Percentiles rank a stretch among this genome's conserved stretches.
These are phyloP conservation scores for Ambrosia artemisiifolia DNA, from an alignment of 129 eudicot species.

Conservation along the genomic window DNA sequence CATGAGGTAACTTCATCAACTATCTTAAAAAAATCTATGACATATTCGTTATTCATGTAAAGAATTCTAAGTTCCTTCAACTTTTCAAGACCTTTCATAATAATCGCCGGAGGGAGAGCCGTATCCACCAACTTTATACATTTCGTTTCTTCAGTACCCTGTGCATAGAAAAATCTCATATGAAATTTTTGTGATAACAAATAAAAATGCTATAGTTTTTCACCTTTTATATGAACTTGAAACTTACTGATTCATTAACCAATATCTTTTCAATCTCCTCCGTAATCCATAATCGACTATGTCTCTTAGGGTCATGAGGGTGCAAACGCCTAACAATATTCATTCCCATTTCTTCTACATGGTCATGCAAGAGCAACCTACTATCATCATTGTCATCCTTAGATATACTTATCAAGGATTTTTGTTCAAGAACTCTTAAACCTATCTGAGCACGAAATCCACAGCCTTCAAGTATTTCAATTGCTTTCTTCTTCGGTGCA, in stretches of 20 bases:
- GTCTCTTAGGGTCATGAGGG: neutral
- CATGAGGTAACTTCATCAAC: neutral
- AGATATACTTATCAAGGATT: conserved; percentile 6
- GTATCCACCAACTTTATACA: neutral
- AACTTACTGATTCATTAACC: neutral
- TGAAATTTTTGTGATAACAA: neutral
- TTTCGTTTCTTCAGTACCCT: conserved; percentile 15
- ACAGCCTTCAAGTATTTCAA: neutral
- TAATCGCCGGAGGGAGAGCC: neutral
- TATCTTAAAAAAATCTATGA: no score
- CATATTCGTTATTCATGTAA: neutral
- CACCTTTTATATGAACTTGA: neutral
- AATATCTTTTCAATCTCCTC: conserved; percentile 8
- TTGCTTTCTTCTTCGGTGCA: neutral
- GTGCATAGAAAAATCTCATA: neutral
- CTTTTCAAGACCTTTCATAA: conserved; percentile 2
- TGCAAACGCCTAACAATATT: neutral
- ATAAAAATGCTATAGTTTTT: neutral
- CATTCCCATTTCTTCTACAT: conserved; percentile 14
- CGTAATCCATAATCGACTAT: neutral
- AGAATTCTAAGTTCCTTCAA: conserved; percentile 1
- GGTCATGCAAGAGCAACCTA: neutral
- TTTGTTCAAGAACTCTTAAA: conserved; percentile 9
- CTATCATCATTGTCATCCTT: accelerated
- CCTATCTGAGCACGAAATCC: conserved; percentile 11